Evolutionary conservation across 225 moss, liverwort and hornwort species (phyloP).

Genomic region (Polytrichum formosum): DNA sequence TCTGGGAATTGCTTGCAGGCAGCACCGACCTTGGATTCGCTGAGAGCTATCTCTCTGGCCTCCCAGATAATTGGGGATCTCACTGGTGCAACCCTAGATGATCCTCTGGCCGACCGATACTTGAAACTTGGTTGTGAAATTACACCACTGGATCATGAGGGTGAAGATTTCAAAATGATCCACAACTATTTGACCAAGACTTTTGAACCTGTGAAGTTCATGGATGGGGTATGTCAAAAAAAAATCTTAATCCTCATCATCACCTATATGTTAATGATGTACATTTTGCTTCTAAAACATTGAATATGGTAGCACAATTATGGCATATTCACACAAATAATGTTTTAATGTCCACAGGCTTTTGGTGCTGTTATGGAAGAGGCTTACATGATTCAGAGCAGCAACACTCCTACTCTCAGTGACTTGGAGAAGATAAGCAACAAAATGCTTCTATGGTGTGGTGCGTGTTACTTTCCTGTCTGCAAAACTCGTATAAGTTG

Average conservation of each 20-base stretch:
- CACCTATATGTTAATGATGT: too few species aligned
- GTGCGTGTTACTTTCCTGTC: constrained; percentile 10
- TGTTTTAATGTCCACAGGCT: constrained; percentile 14
- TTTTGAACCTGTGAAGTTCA: constrained; percentile 42
- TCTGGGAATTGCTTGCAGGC: constrained; percentile 22
- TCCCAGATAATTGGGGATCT: constrained; percentile 52
- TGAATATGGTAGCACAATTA: too few species aligned
- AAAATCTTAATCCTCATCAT: background rate
- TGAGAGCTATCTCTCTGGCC: constrained; percentile 52
- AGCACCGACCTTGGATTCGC: constrained; percentile 35
- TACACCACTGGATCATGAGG: constrained; percentile 40
- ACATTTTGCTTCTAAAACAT: too few species aligned
- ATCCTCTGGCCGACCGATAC: constrained; percentile 48
- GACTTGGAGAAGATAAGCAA: constrained; percentile 45
- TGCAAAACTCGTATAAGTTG: too few species aligned
- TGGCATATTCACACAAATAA: too few species aligned
- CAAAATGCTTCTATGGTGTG: constrained; percentile 51
- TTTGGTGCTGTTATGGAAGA: constrained; percentile 36
- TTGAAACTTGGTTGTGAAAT: constrained; percentile 47
- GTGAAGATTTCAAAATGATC: constrained; percentile 55
- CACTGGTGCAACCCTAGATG: constrained; percentile 32
- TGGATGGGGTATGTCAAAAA: constrained; percentile 23
- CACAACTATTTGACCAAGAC: constrained; percentile 41
- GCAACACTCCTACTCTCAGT: constrained; percentile 19
- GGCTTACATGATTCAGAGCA: constrained; percentile 37